Percentiles rank a stretch among this genome's conserved stretches.
Evolutionary conservation across 805 yeast species (phyloP).

Genomic region (Lipomyces lipofer): DNA sequence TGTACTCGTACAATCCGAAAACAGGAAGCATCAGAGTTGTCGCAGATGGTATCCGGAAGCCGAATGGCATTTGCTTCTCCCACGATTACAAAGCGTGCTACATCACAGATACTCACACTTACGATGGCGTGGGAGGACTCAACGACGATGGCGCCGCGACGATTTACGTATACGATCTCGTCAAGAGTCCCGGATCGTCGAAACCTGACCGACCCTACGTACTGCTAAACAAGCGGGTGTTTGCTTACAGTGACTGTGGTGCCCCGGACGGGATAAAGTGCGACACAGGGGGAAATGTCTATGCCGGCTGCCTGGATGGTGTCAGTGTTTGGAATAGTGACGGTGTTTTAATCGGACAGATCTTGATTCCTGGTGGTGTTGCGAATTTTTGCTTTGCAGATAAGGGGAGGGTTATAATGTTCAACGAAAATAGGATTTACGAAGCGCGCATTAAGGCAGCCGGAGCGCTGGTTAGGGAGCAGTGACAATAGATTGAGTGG

Average conservation of each 20-base stretch:
- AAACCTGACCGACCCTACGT: slow-evolving; percentile 13
- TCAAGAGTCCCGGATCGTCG: slow-evolving; percentile 12
- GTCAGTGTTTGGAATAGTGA: slow-evolving; percentile 35
- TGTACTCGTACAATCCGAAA: slow-evolving; percentile 46
- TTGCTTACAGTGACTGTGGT: slow-evolving; percentile 34
- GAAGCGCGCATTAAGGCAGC: slow-evolving; percentile 21
- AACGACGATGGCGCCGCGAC: slow-evolving; percentile 23
- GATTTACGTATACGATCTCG: slow-evolving; percentile 35
- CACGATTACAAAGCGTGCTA: slow-evolving; percentile 45
- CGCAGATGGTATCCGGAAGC: slow-evolving; percentile 49
- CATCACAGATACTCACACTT: slow-evolving; percentile 48
- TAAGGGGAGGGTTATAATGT: slow-evolving; percentile 30
- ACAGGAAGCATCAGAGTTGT: slow-evolving; percentile 34
- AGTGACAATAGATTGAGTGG: no score
- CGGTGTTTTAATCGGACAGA: slow-evolving; percentile 33
- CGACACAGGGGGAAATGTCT: slow-evolving; percentile 35
- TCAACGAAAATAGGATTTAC: slow-evolving; percentile 31
- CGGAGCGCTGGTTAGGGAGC: slow-evolving; percentile 16
- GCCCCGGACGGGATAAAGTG: slow-evolving; percentile 37
- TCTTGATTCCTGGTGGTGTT: slow-evolving; percentile 31
- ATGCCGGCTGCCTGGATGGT: slow-evolving; percentile 36
- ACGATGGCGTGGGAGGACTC: slow-evolving; percentile 20
- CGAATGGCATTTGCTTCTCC: slow-evolving; percentile 72
- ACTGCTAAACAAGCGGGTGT: slow-evolving; percentile 32
- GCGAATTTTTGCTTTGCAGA: slow-evolving; percentile 36